Evolutionary conservation across 306 rosid species (phyloP), one percentile per base, ranked within the genome.

Genomic region (Aeschynomene evenia): DNA sequence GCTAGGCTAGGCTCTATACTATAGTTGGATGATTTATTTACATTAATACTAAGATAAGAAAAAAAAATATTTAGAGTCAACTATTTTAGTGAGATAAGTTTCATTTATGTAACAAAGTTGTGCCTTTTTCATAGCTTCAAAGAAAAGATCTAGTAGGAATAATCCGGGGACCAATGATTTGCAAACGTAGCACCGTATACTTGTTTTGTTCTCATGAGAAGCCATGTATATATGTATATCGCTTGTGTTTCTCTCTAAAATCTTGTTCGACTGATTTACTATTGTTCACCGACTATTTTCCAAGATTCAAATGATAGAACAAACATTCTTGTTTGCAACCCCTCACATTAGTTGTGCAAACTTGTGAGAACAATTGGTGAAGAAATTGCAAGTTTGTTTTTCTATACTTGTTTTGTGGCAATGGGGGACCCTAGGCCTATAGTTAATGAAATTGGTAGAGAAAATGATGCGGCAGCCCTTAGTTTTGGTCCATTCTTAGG

Each of bases 401-500:
- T 0, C 22, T 8, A n/a, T 63, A 48, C 62, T 34, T 29, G 37
- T 3, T 33, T n/a, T 49, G 33, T n/a, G 63, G 21, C 20, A n/a
- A 5, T n/a, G 71, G 54, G 77, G 78, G 71, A 37, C 71, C 77
- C 63, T n/a, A 28, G 34, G 40, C 63, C 40, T 63, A n/a, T n/a
- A 4, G 40, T 18, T 2, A 8, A 18, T 22, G 64, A 65, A 26
- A 46, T 18, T 4, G 56, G 37, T 48, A 43, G 16, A 36, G 43
- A 22, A 28, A 48, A 2, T 16, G 49, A 26, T 3, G 9, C 33
- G 60, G 40, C 4, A 37, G 12, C 61, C 61, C 49, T 51, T 21
- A 10, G 2, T 13, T 39, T 13, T 40, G 42, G 66, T 18, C 31
- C 54, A 24, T 40, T 23, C 34, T 37, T 9, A 52, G 51, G 50